Evolutionary conservation across 2,329 filamentous ascomycete genomes (phyloP), one percentile per base, ranked within the genome.

Genomic region (Aotearoamyces nothofagi): DNA sequence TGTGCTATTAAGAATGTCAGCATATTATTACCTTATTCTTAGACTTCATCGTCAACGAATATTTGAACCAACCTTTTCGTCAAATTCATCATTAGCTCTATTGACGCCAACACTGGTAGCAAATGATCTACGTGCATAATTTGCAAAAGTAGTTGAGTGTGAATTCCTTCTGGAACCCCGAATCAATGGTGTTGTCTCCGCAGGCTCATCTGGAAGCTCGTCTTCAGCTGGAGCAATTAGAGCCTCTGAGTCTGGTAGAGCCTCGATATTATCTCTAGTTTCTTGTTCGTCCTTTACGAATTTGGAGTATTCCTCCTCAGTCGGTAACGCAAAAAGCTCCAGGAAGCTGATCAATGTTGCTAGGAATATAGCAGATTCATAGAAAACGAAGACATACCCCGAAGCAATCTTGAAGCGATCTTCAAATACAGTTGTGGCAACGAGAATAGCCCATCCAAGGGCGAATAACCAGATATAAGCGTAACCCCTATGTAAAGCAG

Each of bases 401-500:
- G 77, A 73, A 6, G 69, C 77, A 28, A 90, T 60, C 10, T 77
- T 66, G 41, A 74, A 65, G 12, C 80, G 71, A 45, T 86, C 71
- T 38, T 83, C 78, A n/a, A 75, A 68, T 3, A 92, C 68, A 0
- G 83, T 80, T 22, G 74, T 65, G 24, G 66, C 58, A 9, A 92
- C 69, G 32, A 93, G 64, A 22, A 80, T 43, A 2, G 67, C 54
- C 75, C 86, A 96, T 22, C 71, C 69, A 1, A 83, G 51, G 17
- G 69, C 49, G 48, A 86, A 94, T 25, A 93, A 62, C 86, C 90
- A 96, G 7, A 92, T 66, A 24, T 86, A 62, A 28, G 70, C 66
- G 50, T 90, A 94, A 4, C 76, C 68, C 12, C 87, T 69, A 33
- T 92, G 81, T 5, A 96, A 68, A 4, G 87, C 87, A 11, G 80